A percentile compares a stretch with the other conserved stretches of the same genome.
phyloP scores from a whole-genome alignment of 345 rosid genomes.

The Excoecaria agallocha region DNA sequence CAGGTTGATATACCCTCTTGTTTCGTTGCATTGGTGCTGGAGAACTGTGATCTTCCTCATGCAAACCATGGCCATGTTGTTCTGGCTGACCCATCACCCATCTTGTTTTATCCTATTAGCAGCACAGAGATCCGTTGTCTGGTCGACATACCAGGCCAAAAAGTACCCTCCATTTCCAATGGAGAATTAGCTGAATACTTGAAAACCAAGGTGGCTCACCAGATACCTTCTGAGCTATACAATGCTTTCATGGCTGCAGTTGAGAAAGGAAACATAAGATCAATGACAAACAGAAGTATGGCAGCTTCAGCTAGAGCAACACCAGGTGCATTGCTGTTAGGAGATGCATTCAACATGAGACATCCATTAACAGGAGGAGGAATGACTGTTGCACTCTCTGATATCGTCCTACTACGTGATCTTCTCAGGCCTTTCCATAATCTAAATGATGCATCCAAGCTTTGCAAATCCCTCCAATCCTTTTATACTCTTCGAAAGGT shows the following conservation, averaged over 20 bases:
- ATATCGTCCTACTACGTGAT: slow-evolving; percentile 45
- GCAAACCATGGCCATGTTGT: slow-evolving; percentile 54
- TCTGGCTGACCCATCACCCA: slow-evolving; percentile 55
- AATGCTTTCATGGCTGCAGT: slow-evolving; percentile 43
- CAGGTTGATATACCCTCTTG: slow-evolving; percentile 62
- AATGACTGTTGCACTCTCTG: slow-evolving; percentile 62
- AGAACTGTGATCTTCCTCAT: slow-evolving; percentile 57
- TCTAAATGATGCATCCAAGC: slow-evolving; percentile 40
- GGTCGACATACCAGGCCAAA: slow-evolving; percentile 64
- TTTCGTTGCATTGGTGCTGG: slow-evolving; percentile 60
- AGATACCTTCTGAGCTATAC: slow-evolving; percentile 41
- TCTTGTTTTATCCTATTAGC: slow-evolving; percentile 57
- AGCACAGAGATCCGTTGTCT: slow-evolving; percentile 64
- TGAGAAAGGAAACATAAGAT: slow-evolving; percentile 46
- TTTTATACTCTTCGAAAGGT: slow-evolving; percentile 57
- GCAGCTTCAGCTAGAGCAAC: slow-evolving; percentile 52
- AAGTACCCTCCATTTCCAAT: slow-evolving; percentile 54
- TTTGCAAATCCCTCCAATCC: slow-evolving; percentile 49
- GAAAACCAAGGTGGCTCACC: slow-evolving; percentile 52
- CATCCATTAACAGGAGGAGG: slow-evolving; percentile 67
- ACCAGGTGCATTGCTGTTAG: slow-evolving; percentile 51
- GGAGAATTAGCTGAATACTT: slow-evolving; percentile 69
- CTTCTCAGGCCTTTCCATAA: slow-evolving; percentile 45
- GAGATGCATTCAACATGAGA: slow-evolving; percentile 64
- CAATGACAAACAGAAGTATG: slow-evolving; percentile 63